Base-by-base conservation (phyloP, 192 early-diverging fungal genomes). In the Geosiphon pyriformis region DNA sequence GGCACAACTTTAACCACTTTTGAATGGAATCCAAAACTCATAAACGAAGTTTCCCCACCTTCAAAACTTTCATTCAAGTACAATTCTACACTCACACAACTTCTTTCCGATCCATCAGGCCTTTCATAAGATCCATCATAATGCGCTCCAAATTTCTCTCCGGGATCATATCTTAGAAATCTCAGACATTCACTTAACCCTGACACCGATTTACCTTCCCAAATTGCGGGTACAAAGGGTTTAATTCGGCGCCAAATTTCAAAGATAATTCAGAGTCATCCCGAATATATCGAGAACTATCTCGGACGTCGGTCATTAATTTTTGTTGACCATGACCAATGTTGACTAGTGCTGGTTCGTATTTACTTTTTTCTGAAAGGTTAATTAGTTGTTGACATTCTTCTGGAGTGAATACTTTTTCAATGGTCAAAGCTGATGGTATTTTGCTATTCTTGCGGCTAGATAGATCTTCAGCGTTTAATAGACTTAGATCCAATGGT, bases 1-100 rank as follows among this genome's bases (percentile, higher is more conserved):
- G 76, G 76, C 10, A 67, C 60, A 15, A 80, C 65, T 2, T 65
- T 59, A 51, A n/a, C n/a, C n/a, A 80, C 47, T 26, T 42, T 52
- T 46, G 20, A 15, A 0, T 8, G 31, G 1, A 65, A 72, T n/a
- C 61, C 59, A n/a, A 54, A 59, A 25, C 65, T 67, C 48, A 77
- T 35, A 22, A 80, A 80, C 0, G 74, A 70, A n/a, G 79, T 80
- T 29, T 60, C 74, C 0, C 82, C 82, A 48, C 80, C 82, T 29
- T 65, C 64, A 53, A 71, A 76, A 0, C 55, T 76, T 23, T 76
- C 70, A 27, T 80, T 79, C 23, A 80, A 60, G 57, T 78, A 79
- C n/a, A 82, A 68, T 42, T 76, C 73, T 25, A 81, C 29, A 10
- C 77, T 78, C n/a, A 81, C 25, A 26, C 56, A 57, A 0, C 59